Evolutionary conservation across 495 filamentous ascomycete genomes (phyloP), one percentile per base, ranked within the genome.

Genomic region (Hypoxylon lienhwacheense): DNA sequence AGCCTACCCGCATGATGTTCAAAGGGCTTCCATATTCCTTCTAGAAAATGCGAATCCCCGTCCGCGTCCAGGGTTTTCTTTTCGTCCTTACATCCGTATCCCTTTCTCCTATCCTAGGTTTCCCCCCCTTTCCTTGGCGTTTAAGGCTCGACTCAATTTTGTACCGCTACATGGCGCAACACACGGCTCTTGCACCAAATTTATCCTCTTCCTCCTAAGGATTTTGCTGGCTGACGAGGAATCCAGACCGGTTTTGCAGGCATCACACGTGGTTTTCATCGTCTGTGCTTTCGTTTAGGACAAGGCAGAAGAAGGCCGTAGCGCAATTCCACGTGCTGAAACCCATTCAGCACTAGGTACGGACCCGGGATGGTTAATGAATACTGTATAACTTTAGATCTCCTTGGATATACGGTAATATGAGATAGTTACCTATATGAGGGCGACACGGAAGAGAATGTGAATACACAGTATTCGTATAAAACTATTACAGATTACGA

Each of bases 261-360:
- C 58, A 20, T 56, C 58, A 53, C 58, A 61, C 58, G 58, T 61
- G 58, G 58, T 47, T 37, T 50, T 3, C 28, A 6, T 37, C 42
- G 52, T 56, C 58, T 32, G 58, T 61, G 58, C 52, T 61, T 48
- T 52, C 12, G 53, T 47, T 52, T 53, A n/a, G n/a, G 46, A 52
- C 52, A 24, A 31, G 52, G 52, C 33, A 42, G 6, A 4, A 42
- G 6, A 4, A 20, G 48, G 51, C 56, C 56, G 53, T 52, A 52
- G 51, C 37, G 40, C 24, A 17, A 25, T 35, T n/a, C 58, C 58
- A 61, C 58, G 58, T 61, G 58, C 56, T 16, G 58, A n/a, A n/a
- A 26, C 32, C 29, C 19, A 45, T 43, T 55, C 14, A 19, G 37
- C 11, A 6, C 31, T 35, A 29, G 22, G n/a, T n/a, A n/a, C n/a